Evolutionary conservation across 2,329 filamentous ascomycete genomes (phyloP).

Genomic region (Apiospora pterosperma): DNA sequence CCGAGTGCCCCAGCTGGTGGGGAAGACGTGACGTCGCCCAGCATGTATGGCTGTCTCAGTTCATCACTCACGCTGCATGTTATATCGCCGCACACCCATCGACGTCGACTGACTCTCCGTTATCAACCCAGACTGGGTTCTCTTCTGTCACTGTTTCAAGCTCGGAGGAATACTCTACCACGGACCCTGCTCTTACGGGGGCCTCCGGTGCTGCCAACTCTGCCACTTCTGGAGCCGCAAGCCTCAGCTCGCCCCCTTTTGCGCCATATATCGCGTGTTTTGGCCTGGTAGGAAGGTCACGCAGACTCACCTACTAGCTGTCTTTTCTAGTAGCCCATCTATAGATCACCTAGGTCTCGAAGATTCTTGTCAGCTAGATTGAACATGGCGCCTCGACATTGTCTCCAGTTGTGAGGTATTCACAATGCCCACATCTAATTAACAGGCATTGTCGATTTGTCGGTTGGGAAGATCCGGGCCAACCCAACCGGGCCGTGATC

Average conservation of each 20-base stretch:
- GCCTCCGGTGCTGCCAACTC: not conserved
- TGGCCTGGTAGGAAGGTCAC: not conserved
- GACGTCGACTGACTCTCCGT: not conserved
- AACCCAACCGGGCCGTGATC: no score
- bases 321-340: no score
- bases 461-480: no score
- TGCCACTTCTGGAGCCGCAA: not conserved
- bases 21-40: no score
- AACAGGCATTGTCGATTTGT: no score
- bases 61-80: not conserved
- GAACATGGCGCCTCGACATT: no score
- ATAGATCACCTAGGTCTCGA: no score
- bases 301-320: no score
- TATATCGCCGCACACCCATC: not conserved
- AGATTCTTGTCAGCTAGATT: no score
- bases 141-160: not conserved
- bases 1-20: not conserved
- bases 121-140: not conserved
- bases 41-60: not conserved
- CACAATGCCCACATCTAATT: no score
- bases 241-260: not conserved
- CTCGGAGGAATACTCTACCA: not conserved
- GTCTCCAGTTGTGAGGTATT: no score
- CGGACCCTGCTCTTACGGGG: not conserved
- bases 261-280: not conserved